Evolutionary conservation across 2,329 filamentous ascomycete genomes (phyloP).

Genomic region (Penicillium sp.): DNA sequence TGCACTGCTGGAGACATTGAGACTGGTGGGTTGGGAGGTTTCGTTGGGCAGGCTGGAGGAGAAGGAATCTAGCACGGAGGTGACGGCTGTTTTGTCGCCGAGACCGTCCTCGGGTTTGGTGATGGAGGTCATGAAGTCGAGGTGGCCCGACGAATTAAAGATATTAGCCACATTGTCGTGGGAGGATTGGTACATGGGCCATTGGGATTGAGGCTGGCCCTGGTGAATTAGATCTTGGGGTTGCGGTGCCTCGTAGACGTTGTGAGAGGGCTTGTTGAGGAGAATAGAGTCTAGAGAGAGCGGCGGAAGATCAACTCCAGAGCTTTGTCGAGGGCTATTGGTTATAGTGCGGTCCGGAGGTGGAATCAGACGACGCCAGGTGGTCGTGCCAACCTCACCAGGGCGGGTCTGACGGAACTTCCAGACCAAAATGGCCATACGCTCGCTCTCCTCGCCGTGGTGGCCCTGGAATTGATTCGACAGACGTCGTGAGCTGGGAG

Average conservation of each 20-base stretch:
- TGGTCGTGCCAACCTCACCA: constrained; percentile 41
- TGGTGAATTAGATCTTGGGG: constrained; percentile 31
- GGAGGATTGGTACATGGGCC: constrained; percentile 34
- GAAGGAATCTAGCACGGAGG: constrained; percentile 36
- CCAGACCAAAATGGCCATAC: constrained; percentile 46
- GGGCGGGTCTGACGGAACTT: constrained; percentile 44
- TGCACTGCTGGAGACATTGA: constrained; percentile 27
- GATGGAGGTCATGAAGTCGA: constrained; percentile 36
- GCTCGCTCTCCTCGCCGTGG: constrained; percentile 30
- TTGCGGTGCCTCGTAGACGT: constrained; percentile 32
- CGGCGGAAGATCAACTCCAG: constrained; percentile 36
- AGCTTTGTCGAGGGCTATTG: constrained; percentile 35
- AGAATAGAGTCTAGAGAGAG: constrained; percentile 36
- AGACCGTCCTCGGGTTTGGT: constrained; percentile 33
- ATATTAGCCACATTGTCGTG: constrained; percentile 35
- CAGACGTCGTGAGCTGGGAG: constrained; percentile 25
- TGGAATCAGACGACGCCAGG: constrained; percentile 42
- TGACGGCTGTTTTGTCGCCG: constrained; percentile 33
- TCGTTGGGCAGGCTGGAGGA: constrained; percentile 30
- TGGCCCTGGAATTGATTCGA: constrained; percentile 26
- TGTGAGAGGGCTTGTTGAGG: constrained; percentile 29
- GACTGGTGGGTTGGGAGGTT: constrained; percentile 28
- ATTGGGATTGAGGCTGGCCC: constrained; percentile 31
- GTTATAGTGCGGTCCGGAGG: constrained; percentile 35
- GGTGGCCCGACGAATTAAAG: constrained; percentile 29